Conservation (phyloP, 441 rosid species). For the Bruguiera hainesii region DNA sequence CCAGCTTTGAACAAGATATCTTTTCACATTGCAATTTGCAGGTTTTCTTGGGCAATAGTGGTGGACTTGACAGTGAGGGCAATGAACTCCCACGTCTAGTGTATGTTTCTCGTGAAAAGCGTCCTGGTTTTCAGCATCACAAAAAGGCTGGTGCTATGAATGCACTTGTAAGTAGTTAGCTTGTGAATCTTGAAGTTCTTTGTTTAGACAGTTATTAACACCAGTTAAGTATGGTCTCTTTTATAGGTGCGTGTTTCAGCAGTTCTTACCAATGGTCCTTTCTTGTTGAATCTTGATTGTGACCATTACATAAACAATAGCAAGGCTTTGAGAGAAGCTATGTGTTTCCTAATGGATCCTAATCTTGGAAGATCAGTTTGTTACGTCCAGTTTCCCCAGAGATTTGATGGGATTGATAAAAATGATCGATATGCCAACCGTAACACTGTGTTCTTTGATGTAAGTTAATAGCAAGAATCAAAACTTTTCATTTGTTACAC, state of each 20-base stretch:
- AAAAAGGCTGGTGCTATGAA: constrained; percentile 66
- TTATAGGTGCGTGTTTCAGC: constrained; percentile 41
- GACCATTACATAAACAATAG: constrained; percentile 42
- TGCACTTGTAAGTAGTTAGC: constrained; percentile 34
- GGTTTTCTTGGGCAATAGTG: constrained; percentile 39
- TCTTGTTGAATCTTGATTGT: constrained; percentile 43
- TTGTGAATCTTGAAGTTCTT: neutral
- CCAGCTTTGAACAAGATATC: constrained; percentile 1
- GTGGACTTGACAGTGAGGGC: constrained; percentile 35
- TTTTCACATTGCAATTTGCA: constrained; percentile 14
- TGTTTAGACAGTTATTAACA: neutral
- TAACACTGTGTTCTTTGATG: constrained; percentile 41
- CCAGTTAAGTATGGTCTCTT: neutral
- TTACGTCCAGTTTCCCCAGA: constrained; percentile 45
- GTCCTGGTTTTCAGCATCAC: constrained; percentile 59
- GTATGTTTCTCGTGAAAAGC: constrained; percentile 55
- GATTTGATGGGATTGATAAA: constrained; percentile 43
- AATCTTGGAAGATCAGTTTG: constrained; percentile 37
- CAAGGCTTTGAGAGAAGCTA: constrained; percentile 39
- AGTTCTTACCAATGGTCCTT: constrained; percentile 43
- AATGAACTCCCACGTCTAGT: constrained; percentile 46
- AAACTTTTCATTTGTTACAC: neutral
- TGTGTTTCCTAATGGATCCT: constrained; percentile 48
- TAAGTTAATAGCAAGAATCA: constrained; percentile 6
- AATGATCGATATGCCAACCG: constrained; percentile 45